Evolutionary conservation across 2,329 filamentous ascomycete species (phyloP), one percentile per base, ranked within the genome.

Genomic region (Verticillium isaacii): DNA sequence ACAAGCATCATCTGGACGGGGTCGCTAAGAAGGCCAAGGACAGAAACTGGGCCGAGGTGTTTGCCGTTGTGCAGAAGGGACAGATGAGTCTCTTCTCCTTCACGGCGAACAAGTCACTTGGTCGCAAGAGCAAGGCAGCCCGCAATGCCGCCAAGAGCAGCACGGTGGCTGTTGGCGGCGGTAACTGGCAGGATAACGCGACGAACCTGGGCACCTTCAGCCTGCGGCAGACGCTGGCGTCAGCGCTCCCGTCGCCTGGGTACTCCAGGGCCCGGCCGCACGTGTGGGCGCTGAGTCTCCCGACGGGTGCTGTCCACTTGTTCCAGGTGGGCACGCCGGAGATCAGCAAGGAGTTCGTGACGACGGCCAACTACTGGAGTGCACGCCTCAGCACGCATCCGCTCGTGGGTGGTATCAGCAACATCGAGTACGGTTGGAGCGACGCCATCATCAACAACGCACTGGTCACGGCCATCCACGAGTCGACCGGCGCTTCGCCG

Each of bases 171-270:
- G 95, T 98, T 2, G 95, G 95, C 66, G 95, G 95, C 64, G 95
- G 95, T 29, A 98, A 99, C 74, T 99, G 95, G 95, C 94, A 94
- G 74, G 93, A 97, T 68, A 98, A 96, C 71, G 95, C 95, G 5
- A 93, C 96, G 66, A 92, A 89, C 66, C 82, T 97, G 11, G 93
- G 92, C 68, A 90, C 89, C 23, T 98, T 97, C 74, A 88, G 90
- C 54, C 85, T 99, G 8, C 87, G 93, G 23, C 93, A 98, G 73
- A 96, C 93, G 0, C 90, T 98, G 66, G 95, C 95, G 12, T 97
- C 92, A 61, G 88, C 90, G 0, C 84, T 99, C 15, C 95, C 95
- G 9, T 85, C 93, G 1, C 94, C 95, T 0, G 95, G 95, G 12
- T 98, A 98, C 75, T 97, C 93, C 37, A 93, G 96, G 70, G 85